A percentile compares a stretch with the other conserved stretches of the same genome.
These are phyloP conservation scores for Panicum hallii DNA, from an alignment of 202 grass and related monocot genomes.

Conservation along the genomic window DNA sequence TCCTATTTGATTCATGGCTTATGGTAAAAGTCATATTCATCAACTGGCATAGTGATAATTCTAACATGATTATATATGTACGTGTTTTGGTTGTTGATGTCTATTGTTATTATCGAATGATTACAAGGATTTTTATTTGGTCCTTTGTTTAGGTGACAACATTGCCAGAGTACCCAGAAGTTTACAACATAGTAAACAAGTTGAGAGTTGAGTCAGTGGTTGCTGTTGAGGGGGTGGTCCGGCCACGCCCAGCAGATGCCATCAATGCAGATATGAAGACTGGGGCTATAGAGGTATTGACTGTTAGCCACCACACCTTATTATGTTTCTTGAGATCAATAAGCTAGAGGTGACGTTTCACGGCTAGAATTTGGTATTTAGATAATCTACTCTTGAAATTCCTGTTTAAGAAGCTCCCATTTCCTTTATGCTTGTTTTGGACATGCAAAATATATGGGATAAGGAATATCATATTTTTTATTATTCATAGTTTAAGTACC, in stretches of 20 bases:
- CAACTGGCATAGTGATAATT: background rate
- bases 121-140: background rate
- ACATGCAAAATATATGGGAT: constrained; percentile 12
- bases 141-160: constrained; percentile 66
- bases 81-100: constrained; percentile 2
- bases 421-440: background rate
- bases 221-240: constrained; percentile 75
- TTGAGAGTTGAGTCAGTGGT: constrained; percentile 92
- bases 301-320: background rate
- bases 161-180: constrained; percentile 75
- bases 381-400: background rate
- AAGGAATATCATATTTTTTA: background rate
- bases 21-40: background rate
- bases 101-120: constrained; percentile 18
- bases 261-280: constrained; percentile 94
- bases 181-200: constrained; percentile 71
- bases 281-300: constrained; percentile 81
- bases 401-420: background rate
- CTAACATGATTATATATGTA: constrained; percentile 1
- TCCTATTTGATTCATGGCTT: constrained; percentile 4
- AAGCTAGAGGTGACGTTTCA: background rate
- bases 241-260: constrained; percentile 61
- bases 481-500: constrained; percentile 18
- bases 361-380: constrained; percentile 16
- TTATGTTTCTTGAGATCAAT: constrained; percentile 17